Percentiles rank a stretch among this genome's conserved stretches.
phyloP scores from a whole-genome alignment of 2,329 filamentous ascomycete species.

The Pochonia chlamydosporia region DNA sequence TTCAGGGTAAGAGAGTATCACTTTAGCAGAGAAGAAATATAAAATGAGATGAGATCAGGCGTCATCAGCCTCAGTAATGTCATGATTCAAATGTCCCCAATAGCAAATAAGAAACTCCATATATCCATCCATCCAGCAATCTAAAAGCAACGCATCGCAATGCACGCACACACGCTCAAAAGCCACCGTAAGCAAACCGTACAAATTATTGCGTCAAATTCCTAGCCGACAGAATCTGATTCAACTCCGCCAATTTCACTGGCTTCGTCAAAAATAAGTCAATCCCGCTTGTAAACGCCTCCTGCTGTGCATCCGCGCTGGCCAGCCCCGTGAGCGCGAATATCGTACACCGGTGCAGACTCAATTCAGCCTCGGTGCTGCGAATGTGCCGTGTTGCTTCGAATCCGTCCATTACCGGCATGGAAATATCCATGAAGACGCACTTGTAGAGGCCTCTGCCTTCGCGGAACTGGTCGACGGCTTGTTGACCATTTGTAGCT shows the following conservation, averaged over 20 bases:
- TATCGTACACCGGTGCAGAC: constrained; percentile 23
- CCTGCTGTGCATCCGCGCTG: constrained; percentile 38
- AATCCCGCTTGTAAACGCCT: constrained; percentile 44
- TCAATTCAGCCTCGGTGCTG: not conserved
- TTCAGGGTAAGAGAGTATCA: too few species aligned
- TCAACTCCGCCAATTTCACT: constrained; percentile 33
- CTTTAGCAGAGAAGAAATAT: too few species aligned
- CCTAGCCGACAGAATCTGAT: constrained; percentile 6
- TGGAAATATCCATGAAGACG: constrained; percentile 41
- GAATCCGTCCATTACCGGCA: constrained; percentile 48
- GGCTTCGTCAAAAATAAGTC: constrained; percentile 49
- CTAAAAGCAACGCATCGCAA: not conserved
- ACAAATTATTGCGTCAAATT: not conserved
- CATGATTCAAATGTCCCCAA: too few species aligned
- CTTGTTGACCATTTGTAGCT: constrained; percentile 22
- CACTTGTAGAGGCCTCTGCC: constrained; percentile 13
- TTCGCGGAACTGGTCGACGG: constrained; percentile 17
- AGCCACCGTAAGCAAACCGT: too few species aligned
- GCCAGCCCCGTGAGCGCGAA: constrained; percentile 47
- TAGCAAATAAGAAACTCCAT: too few species aligned
- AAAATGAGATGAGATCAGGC: too few species aligned
- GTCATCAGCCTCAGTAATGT: too few species aligned
- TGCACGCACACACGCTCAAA: not conserved
- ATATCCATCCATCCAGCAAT: too few species aligned
- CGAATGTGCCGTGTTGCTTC: constrained; percentile 41